These are phyloP conservation scores for Cladosporium sp. DNA, from an alignment of 2,329 filamentous ascomycete species.

Conservation along the genomic window DNA sequence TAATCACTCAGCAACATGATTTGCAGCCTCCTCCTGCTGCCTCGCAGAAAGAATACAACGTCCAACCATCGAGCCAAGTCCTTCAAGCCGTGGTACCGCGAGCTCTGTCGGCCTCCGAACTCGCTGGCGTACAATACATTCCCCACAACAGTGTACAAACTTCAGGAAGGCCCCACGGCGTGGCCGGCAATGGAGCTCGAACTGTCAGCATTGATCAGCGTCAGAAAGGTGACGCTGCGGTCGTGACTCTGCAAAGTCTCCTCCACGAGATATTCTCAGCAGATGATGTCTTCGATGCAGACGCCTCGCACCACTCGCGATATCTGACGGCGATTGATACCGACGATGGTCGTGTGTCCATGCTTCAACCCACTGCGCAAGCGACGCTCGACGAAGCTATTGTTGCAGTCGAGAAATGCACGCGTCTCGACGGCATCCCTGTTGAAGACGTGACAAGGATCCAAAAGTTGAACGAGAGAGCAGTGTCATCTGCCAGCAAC, in stretches of 20 bases:
- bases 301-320: constrained; percentile 41
- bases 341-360: constrained; percentile 60
- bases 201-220: constrained; percentile 64
- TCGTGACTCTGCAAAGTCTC: constrained; percentile 68
- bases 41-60: background rate
- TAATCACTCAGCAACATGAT: background rate
- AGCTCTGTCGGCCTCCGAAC: constrained; percentile 33
- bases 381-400: constrained; percentile 71
- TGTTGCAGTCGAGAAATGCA: constrained; percentile 68
- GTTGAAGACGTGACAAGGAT: constrained; percentile 72
- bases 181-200: background rate
- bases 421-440: constrained; percentile 69
- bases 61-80: constrained; percentile 1
- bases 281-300: constrained; percentile 67
- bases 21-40: background rate
- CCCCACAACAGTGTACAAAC: constrained; percentile 6
- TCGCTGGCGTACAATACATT: constrained; percentile 34
- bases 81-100: constrained; percentile 27
- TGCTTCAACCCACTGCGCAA: constrained; percentile 67
- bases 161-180: background rate
- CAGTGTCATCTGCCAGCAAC: constrained; percentile 66
- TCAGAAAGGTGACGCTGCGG: constrained; percentile 73
- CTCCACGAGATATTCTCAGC: constrained; percentile 73
- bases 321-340: constrained; percentile 35
- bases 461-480: constrained; percentile 76